These are phyloP conservation scores for Fagus crenata DNA, from an alignment of 306 rosid genomes.

Conservation along the genomic window DNA sequence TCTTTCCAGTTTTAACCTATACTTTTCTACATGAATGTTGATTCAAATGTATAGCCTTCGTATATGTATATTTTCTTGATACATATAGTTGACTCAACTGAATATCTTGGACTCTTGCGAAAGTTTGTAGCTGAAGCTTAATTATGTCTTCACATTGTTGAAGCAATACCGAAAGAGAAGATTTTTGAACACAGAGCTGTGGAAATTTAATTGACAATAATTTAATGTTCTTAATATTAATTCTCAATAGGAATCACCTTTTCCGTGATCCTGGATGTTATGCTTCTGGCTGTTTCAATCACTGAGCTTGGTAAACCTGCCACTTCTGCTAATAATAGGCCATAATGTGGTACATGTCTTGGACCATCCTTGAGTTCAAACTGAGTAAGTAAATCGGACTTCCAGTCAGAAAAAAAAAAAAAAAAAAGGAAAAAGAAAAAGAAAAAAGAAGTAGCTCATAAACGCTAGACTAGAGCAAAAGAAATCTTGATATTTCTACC, in stretches of 20 bases:
- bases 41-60: too few relatives aligned
- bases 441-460: constrained; percentile 29
- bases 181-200: neutral
- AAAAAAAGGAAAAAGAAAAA: constrained; percentile 5
- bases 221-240: too few relatives aligned
- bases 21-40: neutral
- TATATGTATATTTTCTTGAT: too few relatives aligned
- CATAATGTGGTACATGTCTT: constrained; percentile 85
- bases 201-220: neutral
- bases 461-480: constrained; percentile 6
- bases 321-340: constrained; percentile 83
- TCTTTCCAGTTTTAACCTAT: neutral
- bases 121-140: neutral
- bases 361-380: constrained; percentile 88
- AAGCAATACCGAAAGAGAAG: neutral
- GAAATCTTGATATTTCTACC: constrained; percentile 39
- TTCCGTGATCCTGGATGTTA: constrained; percentile 78
- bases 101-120: neutral
- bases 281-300: constrained; percentile 72
- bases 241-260: constrained; percentile 44
- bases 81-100: too few relatives aligned
- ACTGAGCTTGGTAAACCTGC: constrained; percentile 90
- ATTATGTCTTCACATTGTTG: neutral
- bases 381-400: constrained; percentile 37
- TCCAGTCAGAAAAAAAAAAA: constrained; percentile 27